Evolutionary conservation across 2,329 filamentous ascomycete genomes (phyloP), one percentile per base, ranked within the genome.

Genomic region (Fusarium burgessii): DNA sequence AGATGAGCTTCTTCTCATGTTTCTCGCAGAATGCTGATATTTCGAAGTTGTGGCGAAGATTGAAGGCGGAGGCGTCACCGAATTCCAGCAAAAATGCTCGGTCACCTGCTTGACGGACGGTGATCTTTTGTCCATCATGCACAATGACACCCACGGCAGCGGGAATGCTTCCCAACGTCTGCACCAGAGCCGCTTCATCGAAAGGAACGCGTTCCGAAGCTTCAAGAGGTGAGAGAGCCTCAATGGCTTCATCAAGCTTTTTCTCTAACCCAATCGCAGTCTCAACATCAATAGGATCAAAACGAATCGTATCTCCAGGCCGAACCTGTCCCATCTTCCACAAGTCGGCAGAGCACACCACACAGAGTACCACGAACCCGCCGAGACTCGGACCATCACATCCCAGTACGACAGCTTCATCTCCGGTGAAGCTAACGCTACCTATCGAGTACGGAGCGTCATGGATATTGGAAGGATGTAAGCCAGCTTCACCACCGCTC

Each of bases 381-480:
- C 82, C 82, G 0, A 84, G 77, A 36, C 80, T 82, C 1, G 83
- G 83, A 0, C 81, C 81, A 64, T 84, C 82, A 10, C 76, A 77
- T 0, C 79, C 74, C 9, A 84, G 70, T 5, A 84, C 76, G 4
- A 84, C 80, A 4, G 80, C 78, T 35, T 82, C 80, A 33, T 84
- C 82, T 0, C 82, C 82, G 0, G 82, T 84, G 62, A 82, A 84
- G 71, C 80, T 84, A 7, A 84, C 75, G 33, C 81, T 80, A 3
- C 83, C 83, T 8, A 82, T 75, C 1, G 82, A 80, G 62, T 82
- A 83, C 2, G 79, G 79, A 32, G 77, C 79, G 27, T 82, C 81
- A 32, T 81, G 77, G 23, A 83, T 79, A 32, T 84, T 84, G n/a
- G 80, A 82, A 0, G 82, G 82, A 50, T 84, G 82, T 10, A 81